These are phyloP conservation scores for Pilatotrama ljubarskyi DNA, from an alignment of 768 basidiomycete species.

Conservation along the genomic window DNA sequence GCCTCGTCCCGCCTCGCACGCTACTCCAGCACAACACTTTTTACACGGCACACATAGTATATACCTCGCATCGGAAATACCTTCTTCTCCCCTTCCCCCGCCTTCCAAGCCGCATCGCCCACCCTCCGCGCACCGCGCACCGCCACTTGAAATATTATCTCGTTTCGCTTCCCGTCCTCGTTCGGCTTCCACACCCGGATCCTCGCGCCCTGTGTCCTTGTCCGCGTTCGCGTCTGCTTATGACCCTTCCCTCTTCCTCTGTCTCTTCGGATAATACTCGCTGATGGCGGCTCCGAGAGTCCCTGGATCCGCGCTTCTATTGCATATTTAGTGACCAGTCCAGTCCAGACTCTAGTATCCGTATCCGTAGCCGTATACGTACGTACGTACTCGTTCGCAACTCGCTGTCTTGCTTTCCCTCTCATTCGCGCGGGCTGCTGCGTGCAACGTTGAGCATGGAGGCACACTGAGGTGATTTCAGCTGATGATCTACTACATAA, in stretches of 20 bases:
- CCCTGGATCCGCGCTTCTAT: constrained; percentile 1
- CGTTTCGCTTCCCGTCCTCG: not conserved
- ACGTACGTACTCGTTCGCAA: not conserved
- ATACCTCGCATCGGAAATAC: constrained; percentile 22
- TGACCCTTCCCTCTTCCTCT: not conserved
- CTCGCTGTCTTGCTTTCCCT: constrained; percentile 45
- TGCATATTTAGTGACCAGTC: not conserved
- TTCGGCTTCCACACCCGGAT: not conserved
- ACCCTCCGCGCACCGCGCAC: not conserved
- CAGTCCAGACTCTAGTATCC: not conserved
- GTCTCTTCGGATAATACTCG: not conserved
- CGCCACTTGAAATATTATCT: constrained; percentile 10
- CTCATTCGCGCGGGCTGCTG: constrained; percentile 27
- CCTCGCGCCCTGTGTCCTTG: not conserved
- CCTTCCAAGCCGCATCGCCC: not conserved
- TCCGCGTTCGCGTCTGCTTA: not conserved
- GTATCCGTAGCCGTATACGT: constrained; percentile 1
- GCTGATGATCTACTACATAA: too few relatives aligned
- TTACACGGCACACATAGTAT: constrained; percentile 17
- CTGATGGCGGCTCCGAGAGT: not conserved
- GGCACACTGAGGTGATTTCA: too few relatives aligned
- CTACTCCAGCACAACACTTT: not conserved
- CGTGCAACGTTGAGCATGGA: too few relatives aligned
- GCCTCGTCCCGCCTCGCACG: not conserved
- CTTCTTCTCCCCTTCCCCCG: constrained; percentile 1